phyloP scores from a whole-genome alignment of 164 flowering plant species.

The Nelumbo lutea region DNA sequence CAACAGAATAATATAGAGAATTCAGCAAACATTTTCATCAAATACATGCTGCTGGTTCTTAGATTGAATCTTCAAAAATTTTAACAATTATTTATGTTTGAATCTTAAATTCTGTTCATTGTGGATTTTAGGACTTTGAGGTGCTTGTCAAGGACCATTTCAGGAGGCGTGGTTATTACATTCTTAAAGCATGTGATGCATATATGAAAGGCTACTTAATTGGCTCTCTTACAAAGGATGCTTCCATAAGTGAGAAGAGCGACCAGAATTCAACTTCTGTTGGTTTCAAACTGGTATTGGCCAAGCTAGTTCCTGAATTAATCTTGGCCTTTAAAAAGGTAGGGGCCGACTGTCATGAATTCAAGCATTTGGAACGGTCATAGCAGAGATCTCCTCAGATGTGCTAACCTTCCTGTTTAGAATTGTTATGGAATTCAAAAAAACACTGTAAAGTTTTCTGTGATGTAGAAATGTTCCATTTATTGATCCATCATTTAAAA shows the following conservation, averaged over 20 bases:
- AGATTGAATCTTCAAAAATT: not conserved
- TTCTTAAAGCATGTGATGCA: conserved; percentile 93
- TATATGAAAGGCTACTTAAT: conserved; percentile 83
- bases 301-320: conserved; percentile 82
- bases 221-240: conserved; percentile 80
- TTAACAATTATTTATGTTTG: not conserved
- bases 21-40: not conserved
- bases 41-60: not conserved
- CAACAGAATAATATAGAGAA: not conserved
- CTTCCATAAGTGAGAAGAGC: conserved; percentile 40
- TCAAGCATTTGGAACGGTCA: conserved; percentile 51
- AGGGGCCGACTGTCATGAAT: conserved; percentile 75
- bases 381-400: conserved; percentile 15
- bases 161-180: conserved; percentile 69
- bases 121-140: conserved; percentile 67
- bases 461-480: not conserved
- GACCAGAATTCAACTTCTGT: conserved; percentile 61
- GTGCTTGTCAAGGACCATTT: conserved; percentile 76
- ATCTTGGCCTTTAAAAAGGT: conserved; percentile 46
- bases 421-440: not conserved
- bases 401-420: conserved; percentile 3
- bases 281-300: conserved; percentile 94
- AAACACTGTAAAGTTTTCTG: not conserved
- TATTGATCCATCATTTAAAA: not conserved
- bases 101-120: not conserved